Conservation (phyloP, 441 rosid species). For the Kokia cookei region DNA sequence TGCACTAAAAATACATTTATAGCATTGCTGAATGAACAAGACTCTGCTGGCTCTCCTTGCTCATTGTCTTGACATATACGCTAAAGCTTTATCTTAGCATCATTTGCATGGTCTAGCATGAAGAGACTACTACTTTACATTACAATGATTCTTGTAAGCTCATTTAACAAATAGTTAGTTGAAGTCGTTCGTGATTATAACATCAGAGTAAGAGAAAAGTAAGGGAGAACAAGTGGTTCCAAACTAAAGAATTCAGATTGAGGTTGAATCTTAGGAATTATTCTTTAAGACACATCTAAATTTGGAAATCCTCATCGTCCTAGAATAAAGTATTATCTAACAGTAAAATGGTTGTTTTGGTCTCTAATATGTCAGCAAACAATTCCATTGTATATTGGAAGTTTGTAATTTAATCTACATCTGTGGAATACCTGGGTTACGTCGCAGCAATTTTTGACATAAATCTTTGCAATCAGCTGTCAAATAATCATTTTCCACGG, state of each 20-base stretch:
- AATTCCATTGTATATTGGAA: not conserved
- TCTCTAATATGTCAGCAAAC: not conserved
- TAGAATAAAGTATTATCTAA: not conserved
- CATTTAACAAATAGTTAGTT: not conserved
- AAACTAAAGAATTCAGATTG: not conserved
- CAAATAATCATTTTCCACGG: slow-evolving; percentile 48
- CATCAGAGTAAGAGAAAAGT: not conserved
- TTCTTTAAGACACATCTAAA: not conserved
- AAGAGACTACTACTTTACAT: not conserved
- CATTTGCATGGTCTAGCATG: not conserved
- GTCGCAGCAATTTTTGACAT: slow-evolving; percentile 86
- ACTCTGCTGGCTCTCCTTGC: not conserved
- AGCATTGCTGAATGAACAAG: not conserved
- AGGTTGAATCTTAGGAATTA: not conserved
- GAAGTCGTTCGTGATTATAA: not conserved
- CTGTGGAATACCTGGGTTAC: slow-evolving; percentile 71
- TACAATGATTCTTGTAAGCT: not conserved
- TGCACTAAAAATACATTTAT: not conserved
- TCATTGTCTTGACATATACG: not conserved
- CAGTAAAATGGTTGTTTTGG: not conserved
- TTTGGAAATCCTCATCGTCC: not conserved
- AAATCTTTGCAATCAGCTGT: slow-evolving; percentile 74
- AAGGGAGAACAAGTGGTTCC: not conserved
- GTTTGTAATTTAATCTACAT: not conserved
- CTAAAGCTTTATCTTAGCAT: not conserved